phyloP scores from a whole-genome alignment of 2,329 filamentous ascomycete genomes.

The Fusarium sp. region DNA sequence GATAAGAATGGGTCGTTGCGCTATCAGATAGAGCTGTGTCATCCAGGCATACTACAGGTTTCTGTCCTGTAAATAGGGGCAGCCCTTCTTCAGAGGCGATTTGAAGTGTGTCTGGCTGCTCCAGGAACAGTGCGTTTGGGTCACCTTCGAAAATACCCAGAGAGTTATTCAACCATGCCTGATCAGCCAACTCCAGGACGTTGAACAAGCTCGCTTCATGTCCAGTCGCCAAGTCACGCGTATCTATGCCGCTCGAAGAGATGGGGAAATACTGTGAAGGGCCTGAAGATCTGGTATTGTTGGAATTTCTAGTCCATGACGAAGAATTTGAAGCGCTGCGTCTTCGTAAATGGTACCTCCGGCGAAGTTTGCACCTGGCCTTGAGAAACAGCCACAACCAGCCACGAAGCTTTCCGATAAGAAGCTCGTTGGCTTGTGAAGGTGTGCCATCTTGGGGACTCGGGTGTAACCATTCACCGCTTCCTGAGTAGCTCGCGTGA shows the following conservation, averaged over 20 bases:
- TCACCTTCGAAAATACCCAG: conserved; percentile 1
- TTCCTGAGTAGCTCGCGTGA: not conserved
- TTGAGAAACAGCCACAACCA: conserved; percentile 17
- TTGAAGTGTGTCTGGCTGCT: not conserved
- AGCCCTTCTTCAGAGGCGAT: conserved; percentile 15
- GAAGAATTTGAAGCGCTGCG: conserved; percentile 6
- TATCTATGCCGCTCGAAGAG: not conserved
- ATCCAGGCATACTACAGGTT: too few species aligned
- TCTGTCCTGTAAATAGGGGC: not conserved
- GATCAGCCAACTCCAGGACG: not conserved
- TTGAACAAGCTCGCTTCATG: not conserved
- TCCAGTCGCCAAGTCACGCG: not conserved
- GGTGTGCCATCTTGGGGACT: not conserved
- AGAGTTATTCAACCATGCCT: not conserved
- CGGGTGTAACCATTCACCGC: not conserved
- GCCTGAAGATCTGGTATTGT: not conserved
- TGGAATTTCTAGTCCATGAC: not conserved
- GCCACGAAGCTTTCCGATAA: conserved; percentile 4
- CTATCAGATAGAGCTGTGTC: not conserved
- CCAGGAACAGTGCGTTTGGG: not conserved
- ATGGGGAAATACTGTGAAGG: not conserved
- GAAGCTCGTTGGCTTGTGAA: conserved; percentile 4
- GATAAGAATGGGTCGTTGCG: not conserved
- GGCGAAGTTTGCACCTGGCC: conserved; percentile 5
- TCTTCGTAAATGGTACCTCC: not conserved